These are phyloP conservation scores for Potentilla sterilis DNA, from an alignment of 306 rosid genomes.

Conservation along the genomic window DNA sequence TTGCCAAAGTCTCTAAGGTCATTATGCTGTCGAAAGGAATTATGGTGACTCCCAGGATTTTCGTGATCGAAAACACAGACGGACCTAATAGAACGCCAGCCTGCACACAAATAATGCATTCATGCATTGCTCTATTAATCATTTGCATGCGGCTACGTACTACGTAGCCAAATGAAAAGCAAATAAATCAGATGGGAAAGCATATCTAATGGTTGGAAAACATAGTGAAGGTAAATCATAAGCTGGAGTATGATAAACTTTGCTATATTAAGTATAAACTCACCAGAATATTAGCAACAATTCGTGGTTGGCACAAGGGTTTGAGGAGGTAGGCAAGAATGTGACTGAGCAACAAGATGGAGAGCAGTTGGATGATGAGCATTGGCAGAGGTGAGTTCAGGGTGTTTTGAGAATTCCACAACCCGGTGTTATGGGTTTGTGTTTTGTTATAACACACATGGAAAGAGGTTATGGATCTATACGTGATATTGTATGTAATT, in stretches of 20 bases:
- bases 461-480: background rate
- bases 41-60: background rate
- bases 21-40: slow-evolving; percentile 13
- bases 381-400: slow-evolving; percentile 26
- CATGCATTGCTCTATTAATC: background rate
- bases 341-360: slow-evolving; percentile 25
- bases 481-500: background rate
- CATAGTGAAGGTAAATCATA: too few species aligned
- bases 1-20: slow-evolving; percentile 31
- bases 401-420: slow-evolving; percentile 38
- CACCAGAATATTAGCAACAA: slow-evolving; percentile 35
- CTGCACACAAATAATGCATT: slow-evolving; percentile 8
- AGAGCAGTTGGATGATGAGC: slow-evolving; percentile 28
- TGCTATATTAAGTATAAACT: background rate
- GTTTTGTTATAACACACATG: slow-evolving; percentile 27
- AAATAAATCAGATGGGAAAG: background rate
- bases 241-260: too few species aligned
- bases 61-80: background rate
- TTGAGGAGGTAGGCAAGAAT: slow-evolving; percentile 17
- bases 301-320: slow-evolving; percentile 38
- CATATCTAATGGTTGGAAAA: too few species aligned
- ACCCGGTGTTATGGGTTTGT: background rate
- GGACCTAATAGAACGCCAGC: slow-evolving; percentile 32
- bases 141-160: too few species aligned
- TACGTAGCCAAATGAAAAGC: background rate